These are phyloP conservation scores for Paracamarosporium sp. DNA, from an alignment of 2,329 filamentous ascomycete genomes.

Conservation along the genomic window DNA sequence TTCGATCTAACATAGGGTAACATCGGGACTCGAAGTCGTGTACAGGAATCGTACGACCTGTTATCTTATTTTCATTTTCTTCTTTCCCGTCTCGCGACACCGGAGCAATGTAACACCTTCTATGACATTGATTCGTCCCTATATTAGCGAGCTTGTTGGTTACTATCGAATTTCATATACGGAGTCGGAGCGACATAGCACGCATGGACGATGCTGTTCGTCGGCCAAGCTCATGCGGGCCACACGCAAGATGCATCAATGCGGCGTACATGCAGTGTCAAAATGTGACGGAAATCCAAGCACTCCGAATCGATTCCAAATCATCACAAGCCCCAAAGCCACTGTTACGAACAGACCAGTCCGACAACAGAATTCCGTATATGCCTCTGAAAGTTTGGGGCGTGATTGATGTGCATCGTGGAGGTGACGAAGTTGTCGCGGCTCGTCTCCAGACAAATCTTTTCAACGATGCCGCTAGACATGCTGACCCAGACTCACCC, in stretches of 20 bases:
- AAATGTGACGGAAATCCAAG: not conserved
- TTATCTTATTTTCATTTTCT: not conserved
- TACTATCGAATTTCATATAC: not conserved
- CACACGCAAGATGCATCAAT: not conserved
- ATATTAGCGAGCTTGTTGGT: not conserved
- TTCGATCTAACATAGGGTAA: not conserved
- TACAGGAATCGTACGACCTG: not conserved
- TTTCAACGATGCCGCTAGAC: not conserved
- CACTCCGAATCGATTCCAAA: too few relatives aligned
- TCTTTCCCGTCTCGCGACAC: not conserved
- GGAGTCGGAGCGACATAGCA: not conserved
- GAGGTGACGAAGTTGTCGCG: not conserved
- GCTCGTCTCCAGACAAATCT: not conserved
- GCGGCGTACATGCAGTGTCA: not conserved
- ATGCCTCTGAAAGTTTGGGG: not conserved
- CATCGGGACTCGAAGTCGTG: not conserved
- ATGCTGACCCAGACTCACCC: not conserved
- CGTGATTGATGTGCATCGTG: not conserved
- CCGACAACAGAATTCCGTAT: not conserved
- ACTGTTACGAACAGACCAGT: not conserved
- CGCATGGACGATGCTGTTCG: not conserved
- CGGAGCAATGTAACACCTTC: not conserved
- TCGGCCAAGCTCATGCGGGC: not conserved
- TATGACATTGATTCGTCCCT: not conserved
- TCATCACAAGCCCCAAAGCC: not conserved